These are phyloP conservation scores for Collybia nuda DNA, from an alignment of 768 basidiomycete species.

Conservation along the genomic window DNA sequence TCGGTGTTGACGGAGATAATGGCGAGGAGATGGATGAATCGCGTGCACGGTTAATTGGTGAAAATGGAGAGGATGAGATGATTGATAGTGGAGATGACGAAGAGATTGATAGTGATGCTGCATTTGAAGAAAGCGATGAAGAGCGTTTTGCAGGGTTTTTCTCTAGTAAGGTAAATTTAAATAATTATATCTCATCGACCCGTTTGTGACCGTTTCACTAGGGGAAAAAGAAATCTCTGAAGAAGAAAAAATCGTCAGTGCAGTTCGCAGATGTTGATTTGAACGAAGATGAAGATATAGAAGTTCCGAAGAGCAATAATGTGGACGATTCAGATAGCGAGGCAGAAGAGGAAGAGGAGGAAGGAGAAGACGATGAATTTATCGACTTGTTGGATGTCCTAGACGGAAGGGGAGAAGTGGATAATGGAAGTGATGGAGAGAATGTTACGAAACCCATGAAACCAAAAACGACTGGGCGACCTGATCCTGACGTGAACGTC, in stretches of 20 bases:
- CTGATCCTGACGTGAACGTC: constrained; percentile 27
- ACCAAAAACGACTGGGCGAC: constrained; percentile 10
- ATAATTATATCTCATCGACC: neutral
- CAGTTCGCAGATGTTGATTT: constrained; percentile 61
- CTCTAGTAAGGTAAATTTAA: constrained; percentile 36
- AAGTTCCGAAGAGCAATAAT: constrained; percentile 16
- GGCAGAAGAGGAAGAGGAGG: constrained; percentile 48
- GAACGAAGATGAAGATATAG: constrained; percentile 52
- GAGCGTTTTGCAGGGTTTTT: constrained; percentile 76
- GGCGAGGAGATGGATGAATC: constrained; percentile 37
- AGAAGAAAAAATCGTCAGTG: constrained; percentile 31
- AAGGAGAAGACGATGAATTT: constrained; percentile 49
- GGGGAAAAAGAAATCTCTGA: constrained; percentile 22
- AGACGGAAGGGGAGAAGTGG: constrained; percentile 58
- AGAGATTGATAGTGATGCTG: constrained; percentile 82
- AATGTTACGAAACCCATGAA: constrained; percentile 11
- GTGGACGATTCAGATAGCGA: constrained; percentile 38
- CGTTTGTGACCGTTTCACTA: constrained; percentile 13
- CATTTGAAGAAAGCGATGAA: constrained; percentile 80
- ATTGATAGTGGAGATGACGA: constrained; percentile 78
- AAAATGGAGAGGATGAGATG: constrained; percentile 47
- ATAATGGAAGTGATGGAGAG: constrained; percentile 38
- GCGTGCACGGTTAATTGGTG: constrained; percentile 49
- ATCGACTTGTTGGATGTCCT: constrained; percentile 66
- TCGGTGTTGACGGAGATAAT: constrained; percentile 40